phyloP scores from a whole-genome alignment of 2,329 filamentous ascomycete species.

The Arachnopeziza araneosa region DNA sequence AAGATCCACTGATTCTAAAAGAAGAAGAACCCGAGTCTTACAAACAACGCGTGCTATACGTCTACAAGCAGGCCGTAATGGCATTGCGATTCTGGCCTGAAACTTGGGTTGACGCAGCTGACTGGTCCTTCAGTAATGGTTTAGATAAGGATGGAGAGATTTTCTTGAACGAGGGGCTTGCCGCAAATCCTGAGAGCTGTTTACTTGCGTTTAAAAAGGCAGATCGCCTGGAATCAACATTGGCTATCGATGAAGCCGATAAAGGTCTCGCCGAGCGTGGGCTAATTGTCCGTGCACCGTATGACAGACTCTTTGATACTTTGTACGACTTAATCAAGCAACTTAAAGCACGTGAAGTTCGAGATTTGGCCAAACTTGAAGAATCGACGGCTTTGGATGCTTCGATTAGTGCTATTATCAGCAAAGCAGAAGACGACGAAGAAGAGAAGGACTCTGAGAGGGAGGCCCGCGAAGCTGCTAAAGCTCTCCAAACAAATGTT shows the following conservation, averaged over 20 bases:
- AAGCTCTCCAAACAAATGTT: constrained; percentile 54
- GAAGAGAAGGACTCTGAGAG: constrained; percentile 33
- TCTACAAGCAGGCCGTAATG: constrained; percentile 92
- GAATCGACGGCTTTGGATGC: constrained; percentile 37
- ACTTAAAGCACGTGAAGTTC: constrained; percentile 56
- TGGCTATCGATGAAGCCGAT: constrained; percentile 71
- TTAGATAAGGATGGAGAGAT: constrained; percentile 57
- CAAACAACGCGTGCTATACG: constrained; percentile 76
- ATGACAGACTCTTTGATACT: constrained; percentile 74
- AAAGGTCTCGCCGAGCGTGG: constrained; percentile 58
- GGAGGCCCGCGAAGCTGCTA: constrained; percentile 39
- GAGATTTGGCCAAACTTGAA: constrained; percentile 52
- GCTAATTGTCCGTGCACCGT: constrained; percentile 67
- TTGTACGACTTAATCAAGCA: constrained; percentile 84
- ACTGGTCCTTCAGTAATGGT: constrained; percentile 82
- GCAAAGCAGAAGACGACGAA: constrained; percentile 46
- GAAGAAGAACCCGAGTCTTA: constrained; percentile 72
- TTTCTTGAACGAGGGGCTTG: constrained; percentile 75
- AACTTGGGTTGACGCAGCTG: constrained; percentile 90
- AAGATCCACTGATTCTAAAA: constrained; percentile 81
- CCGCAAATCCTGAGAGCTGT: constrained; percentile 90
- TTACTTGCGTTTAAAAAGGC: constrained; percentile 84
- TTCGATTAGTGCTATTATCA: constrained; percentile 34
- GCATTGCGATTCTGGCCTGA: constrained; percentile 91
- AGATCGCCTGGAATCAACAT: constrained; percentile 77